Evolutionary conservation across 202 grass and related monocot species (phyloP).

Genomic region (Elaeis oleifera): DNA sequence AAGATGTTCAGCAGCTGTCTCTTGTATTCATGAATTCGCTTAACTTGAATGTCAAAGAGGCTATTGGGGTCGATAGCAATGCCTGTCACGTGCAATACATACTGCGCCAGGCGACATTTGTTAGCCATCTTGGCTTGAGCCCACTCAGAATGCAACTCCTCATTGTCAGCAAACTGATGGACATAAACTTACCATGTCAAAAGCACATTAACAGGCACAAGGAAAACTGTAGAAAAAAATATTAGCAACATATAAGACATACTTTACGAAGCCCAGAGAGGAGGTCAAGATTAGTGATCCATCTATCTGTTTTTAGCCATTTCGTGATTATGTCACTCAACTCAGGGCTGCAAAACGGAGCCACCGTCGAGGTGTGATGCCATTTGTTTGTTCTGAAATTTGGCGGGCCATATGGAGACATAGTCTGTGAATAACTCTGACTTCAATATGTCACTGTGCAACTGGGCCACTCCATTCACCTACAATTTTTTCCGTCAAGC

Average conservation of each 20-base stretch:
- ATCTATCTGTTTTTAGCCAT: conserved; percentile 95
- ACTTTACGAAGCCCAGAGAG: conserved; percentile 82
- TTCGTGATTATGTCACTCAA: conserved; percentile 86
- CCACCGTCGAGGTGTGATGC: conserved; percentile 89
- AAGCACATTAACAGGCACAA: conserved; percentile 26
- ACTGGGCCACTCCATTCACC: conserved; percentile 98
- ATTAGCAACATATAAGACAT: conserved; percentile 10
- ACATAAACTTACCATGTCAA: conserved; percentile 3
- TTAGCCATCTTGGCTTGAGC: conserved; percentile 79
- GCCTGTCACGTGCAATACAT: conserved; percentile 75
- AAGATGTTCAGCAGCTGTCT: conserved; percentile 92
- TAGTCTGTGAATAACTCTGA: conserved; percentile 84
- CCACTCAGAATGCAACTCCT: conserved; percentile 92
- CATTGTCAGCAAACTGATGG: conserved; percentile 80
- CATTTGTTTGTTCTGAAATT: conserved; percentile 99
- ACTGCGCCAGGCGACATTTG: conserved; percentile 73
- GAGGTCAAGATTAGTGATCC: conserved; percentile 96
- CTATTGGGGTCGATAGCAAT: conserved; percentile 73
- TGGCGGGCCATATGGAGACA: conserved; percentile 79
- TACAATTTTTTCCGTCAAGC: conserved; percentile 30
- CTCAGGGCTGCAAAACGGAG: conserved; percentile 82
- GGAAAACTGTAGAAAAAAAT: too few relatives aligned
- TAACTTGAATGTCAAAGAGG: conserved; percentile 97
- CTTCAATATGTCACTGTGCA: conserved; percentile 98
- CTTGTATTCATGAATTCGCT: conserved; percentile 97